Evolutionary conservation across 257 asterid genomes (phyloP), one percentile per base, ranked within the genome.

Genomic region (Osmanthus fragrans): DNA sequence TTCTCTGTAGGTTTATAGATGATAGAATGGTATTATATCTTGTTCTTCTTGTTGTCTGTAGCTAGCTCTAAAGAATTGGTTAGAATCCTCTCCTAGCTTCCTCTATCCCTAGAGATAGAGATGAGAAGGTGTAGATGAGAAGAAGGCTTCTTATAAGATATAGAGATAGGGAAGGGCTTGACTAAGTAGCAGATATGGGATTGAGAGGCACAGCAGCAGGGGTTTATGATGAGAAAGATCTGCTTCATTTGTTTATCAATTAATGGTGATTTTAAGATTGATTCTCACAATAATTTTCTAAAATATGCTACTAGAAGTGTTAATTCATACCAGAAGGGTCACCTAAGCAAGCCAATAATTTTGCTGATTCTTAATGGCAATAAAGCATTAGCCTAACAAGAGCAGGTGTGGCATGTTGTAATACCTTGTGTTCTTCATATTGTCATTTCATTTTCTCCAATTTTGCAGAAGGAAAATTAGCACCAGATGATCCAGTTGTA

Each of bases 391-490:
- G 66, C 70, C 39, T 64, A 29, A 60, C 63, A 51, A 36, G 72
- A 25, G 64, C 8, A 10, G 33, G 73, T 67, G 11, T 56, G 42
- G 9, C 40, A 18, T 73, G 12, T 27, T 40, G 32, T 70, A 71
- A 56, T 67, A 79, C 68, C n/a, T 69, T 40, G 30, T 77, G 49
- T 75, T 71, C 65, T 73, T 68, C 23, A 19, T 69, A 2, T 77
- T 70, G 34, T 63, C 65, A 21, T 51, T 70, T 79, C 33, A 23
- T 64, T 74, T 65, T 47, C 1, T 75, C 73, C n/a, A 25, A 32
- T 33, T 74, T 23, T 88, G 82, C 91, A 92, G 99, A 96, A 82
- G 98, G 99, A 81, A 96, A 96, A 86, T 79, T 96, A 86, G 76
- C 94, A 60, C 87, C 88, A 8, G 97, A 96, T 72, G 99, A 96